These are phyloP conservation scores for Polygonum aviculare DNA, from an alignment of 148 eudicot genomes.

Conservation along the genomic window DNA sequence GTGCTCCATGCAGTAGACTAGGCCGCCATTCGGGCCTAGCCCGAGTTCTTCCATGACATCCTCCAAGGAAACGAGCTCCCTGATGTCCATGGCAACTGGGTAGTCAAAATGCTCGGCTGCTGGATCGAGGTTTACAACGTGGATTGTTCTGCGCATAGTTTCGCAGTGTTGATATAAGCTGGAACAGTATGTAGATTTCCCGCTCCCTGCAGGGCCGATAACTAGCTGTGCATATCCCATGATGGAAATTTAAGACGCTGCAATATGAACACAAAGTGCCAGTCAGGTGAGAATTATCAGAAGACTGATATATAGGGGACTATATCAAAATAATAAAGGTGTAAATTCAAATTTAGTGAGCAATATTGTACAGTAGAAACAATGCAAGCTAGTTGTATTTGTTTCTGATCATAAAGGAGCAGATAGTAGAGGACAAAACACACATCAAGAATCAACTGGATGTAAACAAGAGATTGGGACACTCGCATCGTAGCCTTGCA, in stretches of 20 bases:
- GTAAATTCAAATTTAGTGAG: not conserved
- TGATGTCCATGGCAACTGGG: conserved; percentile 86
- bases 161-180: conserved; percentile 77
- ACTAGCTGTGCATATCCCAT: conserved; percentile 92
- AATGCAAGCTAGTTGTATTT: no score
- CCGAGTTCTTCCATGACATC: conserved; percentile 96
- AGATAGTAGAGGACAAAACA: no score
- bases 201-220: conserved; percentile 80
- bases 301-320: not conserved
- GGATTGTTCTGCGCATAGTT: conserved; percentile 48
- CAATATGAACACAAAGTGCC: not conserved
- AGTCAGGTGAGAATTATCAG: not conserved
- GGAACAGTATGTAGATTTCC: conserved; percentile 95
- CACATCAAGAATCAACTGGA: no score
- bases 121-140: conserved; percentile 84
- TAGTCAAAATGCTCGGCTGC: conserved; percentile 94
- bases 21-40: conserved; percentile 90
- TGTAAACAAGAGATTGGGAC: no score
- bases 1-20: conserved; percentile 93
- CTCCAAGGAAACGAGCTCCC: conserved; percentile 75
- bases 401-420: no score
- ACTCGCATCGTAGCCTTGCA: no score
- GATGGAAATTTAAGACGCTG: not conserved
- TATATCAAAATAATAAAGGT: not conserved
- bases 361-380: no score